Evolutionary conservation across 371 early-diverging fungal genomes (phyloP).

Genomic region (Actinomucor elegans): DNA sequence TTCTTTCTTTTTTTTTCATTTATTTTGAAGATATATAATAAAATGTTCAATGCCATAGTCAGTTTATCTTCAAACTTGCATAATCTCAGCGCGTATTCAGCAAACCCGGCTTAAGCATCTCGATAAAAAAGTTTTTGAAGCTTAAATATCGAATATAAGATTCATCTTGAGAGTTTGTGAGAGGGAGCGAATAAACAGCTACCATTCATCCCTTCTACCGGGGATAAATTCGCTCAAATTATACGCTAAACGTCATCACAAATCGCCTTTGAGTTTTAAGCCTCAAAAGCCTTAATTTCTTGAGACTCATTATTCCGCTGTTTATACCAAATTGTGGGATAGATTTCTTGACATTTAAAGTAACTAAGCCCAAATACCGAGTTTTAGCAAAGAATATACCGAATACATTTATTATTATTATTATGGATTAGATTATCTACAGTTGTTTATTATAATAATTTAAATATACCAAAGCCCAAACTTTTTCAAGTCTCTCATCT

Average conservation of each 20-base stretch:
- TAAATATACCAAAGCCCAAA: conserved; percentile 48
- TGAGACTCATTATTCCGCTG: too few species aligned
- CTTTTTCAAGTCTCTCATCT: conserved; percentile 44
- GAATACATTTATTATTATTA: neutral
- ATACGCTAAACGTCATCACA: conserved; percentile 28
- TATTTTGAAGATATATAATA: neutral
- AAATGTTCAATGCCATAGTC: conserved; percentile 40
- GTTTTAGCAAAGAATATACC: too few species aligned
- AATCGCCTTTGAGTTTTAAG: neutral
- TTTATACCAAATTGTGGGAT: conserved; percentile 10
- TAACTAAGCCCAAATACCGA: neutral
- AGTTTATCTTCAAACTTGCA: conserved; percentile 38
- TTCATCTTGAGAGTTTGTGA: conserved; percentile 21
- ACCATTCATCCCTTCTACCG: conserved; percentile 14
- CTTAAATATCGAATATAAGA: conserved; percentile 19
- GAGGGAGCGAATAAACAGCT: conserved; percentile 34
- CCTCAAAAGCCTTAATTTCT: neutral
- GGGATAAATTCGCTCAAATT: conserved; percentile 11
- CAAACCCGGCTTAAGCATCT: conserved; percentile 40
- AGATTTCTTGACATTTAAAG: neutral
- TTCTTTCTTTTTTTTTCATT: conserved; percentile 12
- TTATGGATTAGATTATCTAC: neutral
- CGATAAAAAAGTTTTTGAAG: conserved; percentile 14
- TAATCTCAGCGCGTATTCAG: conserved; percentile 40
- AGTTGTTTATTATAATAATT: neutral